Evolutionary conservation across 768 basidiomycete genomes (phyloP), one percentile per base, ranked within the genome.

Genomic region (Trichaptum fuscoviolaceum): DNA sequence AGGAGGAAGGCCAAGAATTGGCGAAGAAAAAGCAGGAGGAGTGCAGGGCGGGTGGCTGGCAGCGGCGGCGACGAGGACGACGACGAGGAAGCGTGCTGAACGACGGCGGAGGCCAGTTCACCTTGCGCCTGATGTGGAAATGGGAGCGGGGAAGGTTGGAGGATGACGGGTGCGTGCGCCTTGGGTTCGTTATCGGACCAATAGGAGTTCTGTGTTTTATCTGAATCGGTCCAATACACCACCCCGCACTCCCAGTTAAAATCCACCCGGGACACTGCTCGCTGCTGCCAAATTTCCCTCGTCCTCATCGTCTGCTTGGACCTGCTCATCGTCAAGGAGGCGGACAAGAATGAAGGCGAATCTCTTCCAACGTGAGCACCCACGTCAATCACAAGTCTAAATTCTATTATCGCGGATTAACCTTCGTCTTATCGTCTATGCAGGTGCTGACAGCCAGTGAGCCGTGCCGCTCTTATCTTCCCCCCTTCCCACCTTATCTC

Each of bases 131-230:
- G 30, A 30, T 30, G 30, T 3, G 30, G 30, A 8, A 30, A 30
- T 12, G 15, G 42, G 42, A 52, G 42, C 42, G 42, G 42, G 15
- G 42, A 52, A 52, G 42, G 42, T 52, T 30, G 30, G 30, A 30
- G 30, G 30, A 52, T 15, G 42, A 52, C 42, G 42, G 42, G 42
- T 20, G 42, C 20, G 42, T 52, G 42, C 42, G 42, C 42, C 20
- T 52, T 2, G 15, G 42, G 42, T 12, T 61, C 59, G 59, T 34
- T 61, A 61, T 61, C 59, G 59, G 59, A 34, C 59, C 59, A 61
- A 61, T 61, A 17, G 59, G 42, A 52, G 15, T 15, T 52, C 42
- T 12, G 15, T 52, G 42, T 52, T 52, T 52, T 52, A 52, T 52
- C 42, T 52, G 42, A 52, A 52, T 52, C 20, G 20, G 42, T 52